phyloP scores from a whole-genome alignment of 805 yeast genomes.

The Lachancea sp. region DNA sequence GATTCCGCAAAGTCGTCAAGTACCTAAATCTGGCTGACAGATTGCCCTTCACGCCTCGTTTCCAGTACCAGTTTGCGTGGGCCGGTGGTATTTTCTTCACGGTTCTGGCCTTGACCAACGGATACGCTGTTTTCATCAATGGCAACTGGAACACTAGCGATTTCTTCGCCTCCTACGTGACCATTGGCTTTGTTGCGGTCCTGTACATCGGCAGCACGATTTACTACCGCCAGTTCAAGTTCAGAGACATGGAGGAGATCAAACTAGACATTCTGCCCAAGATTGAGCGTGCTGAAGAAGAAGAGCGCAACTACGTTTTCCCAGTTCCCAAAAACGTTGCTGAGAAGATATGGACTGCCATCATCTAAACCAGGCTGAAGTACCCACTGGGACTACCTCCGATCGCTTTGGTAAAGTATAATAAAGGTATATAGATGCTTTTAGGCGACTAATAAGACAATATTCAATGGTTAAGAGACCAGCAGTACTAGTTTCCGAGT shows the following conservation, averaged over 20 bases:
- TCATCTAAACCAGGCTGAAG: background rate
- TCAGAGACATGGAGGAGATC: conserved; percentile 10
- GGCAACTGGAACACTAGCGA: conserved; percentile 44
- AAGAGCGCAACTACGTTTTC: conserved; percentile 9
- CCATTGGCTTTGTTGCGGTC: conserved; percentile 39
- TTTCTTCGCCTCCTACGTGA: conserved; percentile 67
- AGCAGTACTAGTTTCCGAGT: too few species aligned
- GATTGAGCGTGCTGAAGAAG: conserved; percentile 13
- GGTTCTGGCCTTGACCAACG: conserved; percentile 61
- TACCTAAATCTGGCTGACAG: conserved; percentile 45
- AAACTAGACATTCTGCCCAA: conserved; percentile 12
- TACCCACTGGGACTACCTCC: too few species aligned
- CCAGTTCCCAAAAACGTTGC: conserved; percentile 11
- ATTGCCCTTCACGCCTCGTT: conserved; percentile 43
- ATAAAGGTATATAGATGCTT: too few species aligned
- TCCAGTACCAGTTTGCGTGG: conserved; percentile 41
- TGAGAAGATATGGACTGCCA: conserved; percentile 8
- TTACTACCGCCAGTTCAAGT: conserved; percentile 37
- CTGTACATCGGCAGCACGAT: conserved; percentile 41
- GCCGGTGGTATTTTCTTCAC: conserved; percentile 34
- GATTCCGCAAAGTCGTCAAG: conserved; percentile 56
- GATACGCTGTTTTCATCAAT: conserved; percentile 58
- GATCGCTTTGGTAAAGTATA: too few species aligned
- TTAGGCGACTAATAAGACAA: too few species aligned
- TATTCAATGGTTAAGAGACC: too few species aligned